These are phyloP conservation scores for Fomitopsis palustris DNA, from an alignment of 1,284 basidiomycete genomes.

Conservation along the genomic window DNA sequence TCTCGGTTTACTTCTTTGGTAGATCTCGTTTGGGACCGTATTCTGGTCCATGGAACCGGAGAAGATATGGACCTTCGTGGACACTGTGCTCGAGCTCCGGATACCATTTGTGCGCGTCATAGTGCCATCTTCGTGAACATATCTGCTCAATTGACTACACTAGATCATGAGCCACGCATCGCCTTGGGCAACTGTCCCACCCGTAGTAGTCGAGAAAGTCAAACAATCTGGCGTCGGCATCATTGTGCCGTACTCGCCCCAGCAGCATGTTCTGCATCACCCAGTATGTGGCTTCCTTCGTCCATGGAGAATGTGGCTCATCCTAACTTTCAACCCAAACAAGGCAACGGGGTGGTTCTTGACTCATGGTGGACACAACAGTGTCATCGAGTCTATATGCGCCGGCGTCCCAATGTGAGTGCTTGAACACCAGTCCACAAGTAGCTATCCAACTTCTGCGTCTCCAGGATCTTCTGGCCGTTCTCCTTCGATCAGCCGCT, in stretches of 20 bases:
- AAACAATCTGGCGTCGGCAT: constrained; percentile 3
- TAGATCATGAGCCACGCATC: constrained; percentile 11
- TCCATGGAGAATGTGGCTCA: too few relatives aligned
- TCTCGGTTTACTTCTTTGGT: too few relatives aligned
- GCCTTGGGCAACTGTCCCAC: constrained; percentile 1
- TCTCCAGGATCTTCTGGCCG: constrained; percentile 25
- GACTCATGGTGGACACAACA: constrained; percentile 21
- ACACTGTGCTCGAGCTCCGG: constrained; percentile 12
- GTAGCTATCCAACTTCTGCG: background rate
- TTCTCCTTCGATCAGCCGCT: constrained; percentile 22
- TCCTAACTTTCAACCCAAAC: too few relatives aligned
- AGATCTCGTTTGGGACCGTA: constrained; percentile 17
- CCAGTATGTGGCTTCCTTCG: constrained; percentile 9
- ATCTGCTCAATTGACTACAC: too few relatives aligned
- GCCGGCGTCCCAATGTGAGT: constrained; percentile 17
- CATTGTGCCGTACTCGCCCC: constrained; percentile 3
- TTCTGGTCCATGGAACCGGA: constrained; percentile 13
- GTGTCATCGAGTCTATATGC: constrained; percentile 14
- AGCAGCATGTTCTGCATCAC: constrained; percentile 13
- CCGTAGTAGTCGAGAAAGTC: constrained; percentile 3
- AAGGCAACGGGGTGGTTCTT: constrained; percentile 23
- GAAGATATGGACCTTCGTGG: constrained; percentile 13
- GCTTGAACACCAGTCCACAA: background rate
- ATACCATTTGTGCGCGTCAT: constrained; percentile 18
- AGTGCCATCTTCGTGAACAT: too few relatives aligned